Evolutionary conservation across 2,329 filamentous ascomycete genomes (phyloP), one percentile per base, ranked within the genome.

Genomic region (Colletotrichum falcatum): DNA sequence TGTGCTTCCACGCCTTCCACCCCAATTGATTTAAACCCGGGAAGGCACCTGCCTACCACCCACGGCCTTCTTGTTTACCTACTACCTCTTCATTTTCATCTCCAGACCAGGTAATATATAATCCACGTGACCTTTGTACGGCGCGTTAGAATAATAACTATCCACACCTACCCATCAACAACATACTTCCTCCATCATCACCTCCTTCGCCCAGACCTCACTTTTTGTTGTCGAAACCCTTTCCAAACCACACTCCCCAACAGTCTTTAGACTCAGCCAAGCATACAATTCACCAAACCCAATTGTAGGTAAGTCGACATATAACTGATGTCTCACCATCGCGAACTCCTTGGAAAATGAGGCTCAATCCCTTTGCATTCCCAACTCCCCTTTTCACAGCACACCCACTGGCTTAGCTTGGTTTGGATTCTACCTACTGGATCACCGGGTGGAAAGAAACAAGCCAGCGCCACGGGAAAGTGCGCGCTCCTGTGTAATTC

Each of bases 251-350:
- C 33, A 3, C 16, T 42, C 18, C 33, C 14, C n/a, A 26, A 33
- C 20, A 30, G n/a, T 35, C 49, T 35, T 33, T 20, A 49, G 20
- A 11, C 26, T 12, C 39, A 16, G 23, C 51, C n/a, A 20, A 30
- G 51, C 39, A 28, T 14, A 23, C 35, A 4, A 35, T 30, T 37
- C 65, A 58, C 20, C 56, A 61, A 56, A 23, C 42, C 23, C 30
- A 56, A 23, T 56, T 30, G 63, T 61, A 66, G 62, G 66, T 70
- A 66, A 70, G 66, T 66, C n/a, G 6, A 42, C 23, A 46, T 5
- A 44, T 54, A 18, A 12, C 9, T 14, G n/a, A 23, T n/a, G 28
- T 55, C 51, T 39, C 20, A 33, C 20, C 14, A n/a, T 60, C 39
- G 46, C 7, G 12, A 39, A 23, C 37, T 39, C 11, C 33, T 37